Conservation (phyloP, 2,329 filamentous ascomycete species). For the Nemania sp. region DNA sequence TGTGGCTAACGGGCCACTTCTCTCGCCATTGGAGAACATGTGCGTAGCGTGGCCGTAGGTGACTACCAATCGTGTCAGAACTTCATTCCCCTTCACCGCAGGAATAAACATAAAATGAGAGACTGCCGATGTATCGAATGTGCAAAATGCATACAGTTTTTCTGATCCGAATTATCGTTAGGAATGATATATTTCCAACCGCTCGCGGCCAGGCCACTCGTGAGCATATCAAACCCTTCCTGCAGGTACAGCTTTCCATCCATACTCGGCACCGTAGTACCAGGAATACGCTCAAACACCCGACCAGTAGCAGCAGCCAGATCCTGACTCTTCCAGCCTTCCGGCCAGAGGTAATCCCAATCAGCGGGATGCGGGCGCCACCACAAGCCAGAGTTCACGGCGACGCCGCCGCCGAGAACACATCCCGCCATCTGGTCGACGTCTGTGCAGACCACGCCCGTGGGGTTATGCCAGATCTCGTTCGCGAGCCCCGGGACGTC, state of each 20-base stretch:
- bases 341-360: slow-evolving; percentile 73
- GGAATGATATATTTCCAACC: slow-evolving; percentile 66
- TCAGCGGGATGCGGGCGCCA: slow-evolving; percentile 67
- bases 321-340: slow-evolving; percentile 69
- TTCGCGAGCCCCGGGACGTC: slow-evolving; percentile 74
- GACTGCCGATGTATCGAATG: no score
- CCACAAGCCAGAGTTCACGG: slow-evolving; percentile 70
- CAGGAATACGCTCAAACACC: slow-evolving; percentile 69
- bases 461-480: slow-evolving; percentile 67
- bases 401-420: slow-evolving; percentile 68
- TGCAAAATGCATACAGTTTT: slow-evolving; percentile 60
- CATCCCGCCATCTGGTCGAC: slow-evolving; percentile 76
- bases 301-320: slow-evolving; percentile 60
- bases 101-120: no score
- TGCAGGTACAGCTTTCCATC: slow-evolving; percentile 69
- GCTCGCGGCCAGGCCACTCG: slow-evolving; percentile 57
- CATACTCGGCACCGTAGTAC: slow-evolving; percentile 65
- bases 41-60: slow-evolving; percentile 66
- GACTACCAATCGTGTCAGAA: no score
- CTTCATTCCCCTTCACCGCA: no score
- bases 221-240: slow-evolving; percentile 65
- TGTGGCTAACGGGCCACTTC: slow-evolving; percentile 69
- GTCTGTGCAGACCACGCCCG: slow-evolving; percentile 68
- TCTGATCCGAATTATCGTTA: slow-evolving; percentile 62
- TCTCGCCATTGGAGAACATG: slow-evolving; percentile 67